A percentile compares a stretch with the other conserved stretches of the same genome.
These are phyloP conservation scores for Lentinula sp. DNA, from an alignment of 768 basidiomycete genomes.

Conservation along the genomic window DNA sequence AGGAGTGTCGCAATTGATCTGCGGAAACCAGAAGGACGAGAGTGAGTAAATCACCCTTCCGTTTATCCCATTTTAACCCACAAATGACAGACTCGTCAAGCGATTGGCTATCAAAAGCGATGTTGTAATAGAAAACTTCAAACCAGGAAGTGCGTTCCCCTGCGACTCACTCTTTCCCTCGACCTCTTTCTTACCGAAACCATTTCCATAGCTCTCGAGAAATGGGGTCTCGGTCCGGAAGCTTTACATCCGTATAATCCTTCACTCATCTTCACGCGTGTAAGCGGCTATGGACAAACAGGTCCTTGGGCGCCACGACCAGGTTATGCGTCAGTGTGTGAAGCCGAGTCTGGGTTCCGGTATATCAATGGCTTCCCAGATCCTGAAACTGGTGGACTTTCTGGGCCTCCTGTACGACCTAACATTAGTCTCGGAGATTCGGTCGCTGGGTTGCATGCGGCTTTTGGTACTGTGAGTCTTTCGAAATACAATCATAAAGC, in stretches of 20 bases:
- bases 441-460: conserved; percentile 65
- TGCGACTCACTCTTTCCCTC: background rate
- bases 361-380: conserved; percentile 67
- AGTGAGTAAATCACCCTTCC: conserved; percentile 24
- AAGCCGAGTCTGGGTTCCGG: conserved; percentile 70
- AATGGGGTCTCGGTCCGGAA: conserved; percentile 58
- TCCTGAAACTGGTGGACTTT: conserved; percentile 41
- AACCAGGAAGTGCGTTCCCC: conserved; percentile 56
- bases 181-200: background rate
- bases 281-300: conserved; percentile 72
- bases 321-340: conserved; percentile 71
- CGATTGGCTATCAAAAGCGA: conserved; percentile 57
- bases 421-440: conserved; percentile 73
- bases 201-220: conserved; percentile 49
- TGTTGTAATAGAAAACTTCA: conserved; percentile 68
- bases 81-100: conserved; percentile 44
- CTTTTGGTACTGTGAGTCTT: conserved; percentile 60
- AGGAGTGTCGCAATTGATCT: conserved; percentile 68
- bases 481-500: background rate
- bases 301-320: conserved; percentile 68
- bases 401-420: conserved; percentile 61
- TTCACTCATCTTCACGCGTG: conserved; percentile 84
- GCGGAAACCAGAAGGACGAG: conserved; percentile 47
- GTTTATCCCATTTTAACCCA: background rate
- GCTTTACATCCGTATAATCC: conserved; percentile 70